Evolutionary conservation across 768 basidiomycete species (phyloP).

Genomic region (Tricholoma hemisulphureum): DNA sequence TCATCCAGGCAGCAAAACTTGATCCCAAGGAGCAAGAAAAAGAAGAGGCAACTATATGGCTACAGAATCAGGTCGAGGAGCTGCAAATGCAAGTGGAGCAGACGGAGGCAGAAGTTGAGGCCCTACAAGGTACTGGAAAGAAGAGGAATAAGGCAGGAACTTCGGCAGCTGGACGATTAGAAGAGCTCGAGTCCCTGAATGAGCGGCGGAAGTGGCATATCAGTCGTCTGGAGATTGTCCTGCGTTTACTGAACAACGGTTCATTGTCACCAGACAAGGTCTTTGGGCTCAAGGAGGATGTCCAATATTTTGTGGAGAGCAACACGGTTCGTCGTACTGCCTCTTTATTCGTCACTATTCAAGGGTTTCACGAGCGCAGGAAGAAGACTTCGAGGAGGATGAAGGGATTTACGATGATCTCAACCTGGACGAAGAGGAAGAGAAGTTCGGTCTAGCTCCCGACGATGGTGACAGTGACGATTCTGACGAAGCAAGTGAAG

Average conservation of each 20-base stretch:
- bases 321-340: constrained; percentile 71
- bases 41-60: constrained; percentile 83
- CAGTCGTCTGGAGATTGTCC: constrained; percentile 85
- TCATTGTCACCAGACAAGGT: constrained; percentile 82
- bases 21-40: constrained; percentile 99
- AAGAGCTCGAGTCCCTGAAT: constrained; percentile 85
- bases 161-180: constrained; percentile 65
- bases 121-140: constrained; percentile 77
- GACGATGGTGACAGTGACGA: constrained; percentile 81
- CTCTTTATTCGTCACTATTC: constrained; percentile 2
- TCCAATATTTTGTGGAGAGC: constrained; percentile 92
- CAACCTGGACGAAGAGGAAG: constrained; percentile 94
- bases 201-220: constrained; percentile 97
- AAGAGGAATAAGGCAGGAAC: constrained; percentile 77
- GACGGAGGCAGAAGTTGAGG: constrained; percentile 93
- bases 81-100: constrained; percentile 90
- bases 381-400: constrained; percentile 96
- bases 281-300: constrained; percentile 84
- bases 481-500: constrained; percentile 73
- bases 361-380: constrained; percentile 47
- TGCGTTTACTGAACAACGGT: constrained; percentile 92
- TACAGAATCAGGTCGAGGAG: constrained; percentile 86
- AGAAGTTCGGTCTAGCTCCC: constrained; percentile 78
- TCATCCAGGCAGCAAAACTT: constrained; percentile 89
- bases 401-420: constrained; percentile 98